These are phyloP conservation scores for Cutaneotrichosporon mucoides DNA, from an alignment of 1,284 basidiomycete species.

Conservation along the genomic window DNA sequence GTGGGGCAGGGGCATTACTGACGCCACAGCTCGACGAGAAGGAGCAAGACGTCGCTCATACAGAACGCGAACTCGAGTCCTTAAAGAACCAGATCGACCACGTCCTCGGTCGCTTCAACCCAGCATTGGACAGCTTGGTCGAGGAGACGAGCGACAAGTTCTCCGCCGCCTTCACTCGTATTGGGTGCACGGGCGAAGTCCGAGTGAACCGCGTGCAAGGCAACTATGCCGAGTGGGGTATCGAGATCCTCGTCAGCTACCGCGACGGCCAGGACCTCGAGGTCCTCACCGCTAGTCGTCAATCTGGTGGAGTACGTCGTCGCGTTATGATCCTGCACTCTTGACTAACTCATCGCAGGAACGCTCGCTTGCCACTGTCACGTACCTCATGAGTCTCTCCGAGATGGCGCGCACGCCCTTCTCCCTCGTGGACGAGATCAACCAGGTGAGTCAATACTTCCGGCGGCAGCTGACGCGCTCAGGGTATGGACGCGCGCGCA, in stretches of 20 bases:
- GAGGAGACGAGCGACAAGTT: slow-evolving; percentile 77
- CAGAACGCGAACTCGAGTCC: slow-evolving; percentile 55
- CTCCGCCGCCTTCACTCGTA: slow-evolving; percentile 82
- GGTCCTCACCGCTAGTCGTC: slow-evolving; percentile 78
- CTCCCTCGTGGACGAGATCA: slow-evolving; percentile 95
- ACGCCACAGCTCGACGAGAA: slow-evolving; percentile 45
- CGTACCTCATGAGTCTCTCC: slow-evolving; percentile 93
- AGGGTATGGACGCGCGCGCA: slow-evolving; percentile 94
- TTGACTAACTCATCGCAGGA: slow-evolving; percentile 58
- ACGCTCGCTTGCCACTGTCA: slow-evolving; percentile 91
- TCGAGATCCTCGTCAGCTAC: slow-evolving; percentile 95
- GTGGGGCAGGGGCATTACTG: neutral
- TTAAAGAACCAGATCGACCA: slow-evolving; percentile 61
- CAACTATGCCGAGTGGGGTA: slow-evolving; percentile 91
- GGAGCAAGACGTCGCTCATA: slow-evolving; percentile 56
- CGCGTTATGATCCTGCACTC: too few relatives aligned
- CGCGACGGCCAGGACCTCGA: slow-evolving; percentile 83
- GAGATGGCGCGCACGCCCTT: slow-evolving; percentile 88
- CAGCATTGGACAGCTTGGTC: slow-evolving; percentile 72
- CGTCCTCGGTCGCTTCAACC: slow-evolving; percentile 76
- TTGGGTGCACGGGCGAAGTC: slow-evolving; percentile 89
- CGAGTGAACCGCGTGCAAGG: slow-evolving; percentile 64
- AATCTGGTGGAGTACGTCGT: slow-evolving; percentile 86
- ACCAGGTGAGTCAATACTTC: slow-evolving; percentile 55
- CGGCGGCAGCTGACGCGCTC: slow-evolving; percentile 36